A percentile compares a stretch with the other conserved stretches of the same genome.
Evolutionary conservation across 2,329 filamentous ascomycete genomes (phyloP).

Genomic region (Alternaria viburni): DNA sequence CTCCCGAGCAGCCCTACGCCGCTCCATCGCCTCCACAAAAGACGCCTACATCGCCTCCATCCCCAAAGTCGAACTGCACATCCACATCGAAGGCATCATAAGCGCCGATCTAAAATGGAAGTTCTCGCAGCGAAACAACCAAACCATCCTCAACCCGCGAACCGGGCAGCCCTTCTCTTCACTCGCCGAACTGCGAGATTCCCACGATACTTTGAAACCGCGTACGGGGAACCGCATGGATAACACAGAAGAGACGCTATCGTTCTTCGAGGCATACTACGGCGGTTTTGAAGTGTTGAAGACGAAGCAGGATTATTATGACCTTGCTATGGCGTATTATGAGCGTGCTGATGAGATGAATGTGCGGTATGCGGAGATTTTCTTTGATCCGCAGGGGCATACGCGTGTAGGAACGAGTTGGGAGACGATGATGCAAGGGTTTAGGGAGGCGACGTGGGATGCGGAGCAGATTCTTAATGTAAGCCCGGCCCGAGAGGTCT

Average conservation of each 20-base stretch:
- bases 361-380: slow-evolving; percentile 51
- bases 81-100: slow-evolving; percentile 58
- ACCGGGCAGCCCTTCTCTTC: neutral
- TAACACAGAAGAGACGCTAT: slow-evolving; percentile 17
- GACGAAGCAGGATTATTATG: slow-evolving; percentile 48
- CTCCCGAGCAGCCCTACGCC: slow-evolving; percentile 6
- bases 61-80: slow-evolving; percentile 56
- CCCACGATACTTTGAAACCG: slow-evolving; percentile 31
- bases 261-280: slow-evolving; percentile 35
- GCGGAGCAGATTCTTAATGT: slow-evolving; percentile 7
- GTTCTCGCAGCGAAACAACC: slow-evolving; percentile 48
- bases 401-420: slow-evolving; percentile 47
- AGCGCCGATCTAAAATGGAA: slow-evolving; percentile 52
- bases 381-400: slow-evolving; percentile 55
- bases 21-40: slow-evolving; percentile 3
- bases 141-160: slow-evolving; percentile 12
- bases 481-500: neutral
- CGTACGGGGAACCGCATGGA: slow-evolving; percentile 9
- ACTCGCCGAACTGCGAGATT: slow-evolving; percentile 23
- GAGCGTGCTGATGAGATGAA: slow-evolving; percentile 44
- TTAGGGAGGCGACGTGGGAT: slow-evolving; percentile 40
- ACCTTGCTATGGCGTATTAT: slow-evolving; percentile 52
- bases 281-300: slow-evolving; percentile 38
- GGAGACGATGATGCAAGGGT: slow-evolving; percentile 36
- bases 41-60: neutral